phyloP scores from a whole-genome alignment of 176 grass and related monocot species.

The Juncus inflexus region DNA sequence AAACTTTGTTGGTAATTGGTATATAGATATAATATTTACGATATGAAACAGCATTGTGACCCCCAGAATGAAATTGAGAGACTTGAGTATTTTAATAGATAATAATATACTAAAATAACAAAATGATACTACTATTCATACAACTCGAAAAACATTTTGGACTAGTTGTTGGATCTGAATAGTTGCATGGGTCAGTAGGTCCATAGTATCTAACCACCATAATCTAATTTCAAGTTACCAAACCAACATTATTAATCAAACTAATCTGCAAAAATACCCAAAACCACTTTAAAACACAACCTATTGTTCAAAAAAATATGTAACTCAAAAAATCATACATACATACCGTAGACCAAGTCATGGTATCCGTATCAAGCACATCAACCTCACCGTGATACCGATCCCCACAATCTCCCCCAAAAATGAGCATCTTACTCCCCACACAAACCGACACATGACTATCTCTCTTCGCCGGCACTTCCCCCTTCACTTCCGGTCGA shows the following conservation, averaged over 20 bases:
- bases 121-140: too few species aligned
- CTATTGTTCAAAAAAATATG: not conserved
- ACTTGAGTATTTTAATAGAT: too few species aligned
- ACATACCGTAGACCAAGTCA: conserved; percentile 93
- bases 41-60: too few species aligned
- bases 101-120: too few species aligned
- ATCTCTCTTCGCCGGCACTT: conserved; percentile 64
- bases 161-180: not conserved
- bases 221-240: too few species aligned
- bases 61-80: too few species aligned
- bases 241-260: too few species aligned
- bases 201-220: too few species aligned
- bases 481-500: conserved; percentile 56
- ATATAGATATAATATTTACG: not conserved
- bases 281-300: not conserved
- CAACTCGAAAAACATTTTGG: too few species aligned
- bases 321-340: not conserved
- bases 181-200: not conserved
- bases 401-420: conserved; percentile 85
- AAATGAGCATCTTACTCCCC: conserved; percentile 57
- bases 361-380: conserved; percentile 67
- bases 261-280: too few species aligned
- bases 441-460: conserved; percentile 74
- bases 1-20: conserved; percentile 1
- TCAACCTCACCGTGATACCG: conserved; percentile 90